Evolutionary conservation across 2,329 filamentous ascomycete species (phyloP).

Genomic region (Aspergillus latus): DNA sequence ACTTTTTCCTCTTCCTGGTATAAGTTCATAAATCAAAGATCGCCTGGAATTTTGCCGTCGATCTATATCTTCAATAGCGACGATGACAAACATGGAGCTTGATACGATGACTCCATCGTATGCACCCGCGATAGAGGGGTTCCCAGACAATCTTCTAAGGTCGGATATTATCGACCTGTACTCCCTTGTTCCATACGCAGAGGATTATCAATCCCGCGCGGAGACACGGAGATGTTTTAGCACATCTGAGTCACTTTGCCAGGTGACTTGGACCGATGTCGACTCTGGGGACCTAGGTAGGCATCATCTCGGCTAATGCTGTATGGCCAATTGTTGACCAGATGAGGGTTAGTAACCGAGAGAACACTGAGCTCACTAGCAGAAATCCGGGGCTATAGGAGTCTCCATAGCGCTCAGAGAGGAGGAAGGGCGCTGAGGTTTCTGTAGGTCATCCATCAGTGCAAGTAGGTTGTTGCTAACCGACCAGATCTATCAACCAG

Average conservation of each 20-base stretch:
- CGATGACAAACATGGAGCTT: constrained; percentile 6
- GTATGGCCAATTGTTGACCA: neutral
- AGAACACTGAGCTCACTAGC: constrained; percentile 10
- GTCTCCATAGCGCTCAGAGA: neutral
- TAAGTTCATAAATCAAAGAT: neutral
- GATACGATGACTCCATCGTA: neutral
- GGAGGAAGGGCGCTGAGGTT: constrained; percentile 8
- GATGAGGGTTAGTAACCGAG: neutral
- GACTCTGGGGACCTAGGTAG: constrained; percentile 7
- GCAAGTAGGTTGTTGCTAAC: neutral
- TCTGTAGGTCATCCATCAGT: constrained; percentile 13
- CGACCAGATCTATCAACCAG: constrained; percentile 28
- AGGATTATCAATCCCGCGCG: constrained; percentile 12
- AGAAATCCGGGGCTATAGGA: constrained; percentile 6
- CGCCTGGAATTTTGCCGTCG: neutral
- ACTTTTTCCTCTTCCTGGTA: neutral
- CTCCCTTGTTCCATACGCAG: constrained; percentile 12
- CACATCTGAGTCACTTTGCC: constrained; percentile 4
- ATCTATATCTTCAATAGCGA: neutral
- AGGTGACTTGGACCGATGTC: constrained; percentile 17
- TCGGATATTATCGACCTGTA: constrained; percentile 9
- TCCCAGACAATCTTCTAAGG: neutral
- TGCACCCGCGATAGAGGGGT: neutral
- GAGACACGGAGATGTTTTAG: constrained; percentile 14
- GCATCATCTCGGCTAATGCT: neutral